Percentiles rank a stretch among this genome's conserved stretches.
Evolutionary conservation across 2,329 filamentous ascomycete species (phyloP).

Genomic region (Dichotomopilus funicola): DNA sequence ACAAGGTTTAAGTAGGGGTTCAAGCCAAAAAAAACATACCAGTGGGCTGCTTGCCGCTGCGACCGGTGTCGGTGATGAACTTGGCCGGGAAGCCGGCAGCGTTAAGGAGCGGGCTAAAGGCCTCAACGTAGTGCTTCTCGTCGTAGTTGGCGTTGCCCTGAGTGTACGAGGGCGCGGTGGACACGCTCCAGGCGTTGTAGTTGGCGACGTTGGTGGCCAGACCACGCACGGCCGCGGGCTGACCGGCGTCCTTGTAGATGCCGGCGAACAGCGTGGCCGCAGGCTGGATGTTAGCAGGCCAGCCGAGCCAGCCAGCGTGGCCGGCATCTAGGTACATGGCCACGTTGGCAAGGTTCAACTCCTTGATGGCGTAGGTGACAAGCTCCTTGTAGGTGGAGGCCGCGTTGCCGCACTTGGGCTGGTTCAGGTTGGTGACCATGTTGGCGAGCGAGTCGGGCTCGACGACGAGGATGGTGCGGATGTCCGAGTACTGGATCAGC

Average conservation of each 20-base stretch:
- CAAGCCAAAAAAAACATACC: constrained; percentile 21
- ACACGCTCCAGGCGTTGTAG: constrained; percentile 46
- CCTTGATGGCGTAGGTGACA: constrained; percentile 44
- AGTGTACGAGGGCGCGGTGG: constrained; percentile 40
- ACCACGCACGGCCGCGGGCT: constrained; percentile 44
- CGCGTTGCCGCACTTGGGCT: constrained; percentile 44
- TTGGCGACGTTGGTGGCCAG: constrained; percentile 54
- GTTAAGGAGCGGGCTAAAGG: constrained; percentile 58
- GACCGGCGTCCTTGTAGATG: constrained; percentile 45
- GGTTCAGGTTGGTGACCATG: constrained; percentile 49
- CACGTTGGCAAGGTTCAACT: constrained; percentile 50
- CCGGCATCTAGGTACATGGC: constrained; percentile 53
- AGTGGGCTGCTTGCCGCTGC: constrained; percentile 53
- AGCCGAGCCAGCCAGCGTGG: constrained; percentile 54
- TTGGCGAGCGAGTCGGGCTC: constrained; percentile 55
- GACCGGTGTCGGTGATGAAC: constrained; percentile 47
- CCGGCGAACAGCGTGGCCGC: constrained; percentile 42
- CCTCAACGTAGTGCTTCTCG: constrained; percentile 50
- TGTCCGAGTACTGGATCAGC: constrained; percentile 38
- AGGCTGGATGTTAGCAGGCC: constrained; percentile 46
- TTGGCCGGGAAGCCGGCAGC: constrained; percentile 39
- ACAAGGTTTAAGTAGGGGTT: background rate
- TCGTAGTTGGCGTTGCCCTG: constrained; percentile 45
- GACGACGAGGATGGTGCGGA: constrained; percentile 40
- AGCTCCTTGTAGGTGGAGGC: constrained; percentile 43